phyloP scores from a whole-genome alignment of 1,284 basidiomycete species.

The Meripilus lineatus region DNA sequence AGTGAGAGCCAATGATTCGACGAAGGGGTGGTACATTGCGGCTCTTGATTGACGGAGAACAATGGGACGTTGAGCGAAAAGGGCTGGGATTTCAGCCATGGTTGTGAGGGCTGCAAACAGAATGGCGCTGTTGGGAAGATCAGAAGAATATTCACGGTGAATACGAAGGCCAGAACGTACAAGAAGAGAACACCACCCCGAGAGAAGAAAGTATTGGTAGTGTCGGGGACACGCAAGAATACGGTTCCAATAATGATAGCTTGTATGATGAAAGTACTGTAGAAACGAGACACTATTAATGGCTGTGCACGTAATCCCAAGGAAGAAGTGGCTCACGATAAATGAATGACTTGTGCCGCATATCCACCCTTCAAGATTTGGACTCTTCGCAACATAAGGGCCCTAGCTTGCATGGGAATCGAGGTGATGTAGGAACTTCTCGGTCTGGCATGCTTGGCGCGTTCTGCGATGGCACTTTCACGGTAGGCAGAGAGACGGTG shows the following conservation, averaged over 20 bases:
- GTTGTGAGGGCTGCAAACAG: constrained; percentile 49
- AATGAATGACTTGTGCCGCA: constrained; percentile 33
- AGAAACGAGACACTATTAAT: not conserved
- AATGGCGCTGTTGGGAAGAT: constrained; percentile 33
- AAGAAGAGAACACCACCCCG: constrained; percentile 78
- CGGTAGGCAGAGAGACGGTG: constrained; percentile 35
- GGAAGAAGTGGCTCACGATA: constrained; percentile 14
- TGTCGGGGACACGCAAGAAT: constrained; percentile 60
- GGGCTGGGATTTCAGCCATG: constrained; percentile 72
- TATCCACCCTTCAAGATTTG: constrained; percentile 64
- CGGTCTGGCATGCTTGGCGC: constrained; percentile 31
- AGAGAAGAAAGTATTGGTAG: constrained; percentile 70
- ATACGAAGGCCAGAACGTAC: constrained; percentile 30
- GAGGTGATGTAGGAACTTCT: constrained; percentile 27
- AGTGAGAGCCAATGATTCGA: constrained; percentile 64
- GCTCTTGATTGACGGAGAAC: constrained; percentile 55
- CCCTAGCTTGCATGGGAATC: constrained; percentile 53
- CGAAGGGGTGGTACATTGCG: constrained; percentile 63
- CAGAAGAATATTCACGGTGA: not conserved
- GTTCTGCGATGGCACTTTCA: constrained; percentile 47
- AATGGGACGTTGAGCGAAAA: constrained; percentile 72
- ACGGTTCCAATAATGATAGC: constrained; percentile 42
- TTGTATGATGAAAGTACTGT: constrained; percentile 13
- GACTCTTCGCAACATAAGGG: constrained; percentile 59
- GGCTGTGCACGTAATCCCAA: not conserved